Evolutionary conservation across 2,329 filamentous ascomycete species (phyloP), one percentile per base, ranked within the genome.

Genomic region (Neospermospora avenae): DNA sequence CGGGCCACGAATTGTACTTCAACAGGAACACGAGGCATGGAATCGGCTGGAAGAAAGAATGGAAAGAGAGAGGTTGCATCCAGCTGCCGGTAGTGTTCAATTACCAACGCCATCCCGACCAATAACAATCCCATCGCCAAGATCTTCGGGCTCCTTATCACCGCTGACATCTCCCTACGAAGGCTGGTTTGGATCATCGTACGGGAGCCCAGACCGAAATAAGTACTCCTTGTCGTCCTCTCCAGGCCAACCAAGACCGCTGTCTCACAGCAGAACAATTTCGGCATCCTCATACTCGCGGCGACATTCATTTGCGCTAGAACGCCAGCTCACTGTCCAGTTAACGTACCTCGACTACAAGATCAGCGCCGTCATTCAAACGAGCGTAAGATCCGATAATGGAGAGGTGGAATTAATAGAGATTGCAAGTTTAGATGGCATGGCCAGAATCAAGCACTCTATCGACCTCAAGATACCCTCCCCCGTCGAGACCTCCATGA

Each of bases 21-120:
- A 55, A 35, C 22, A 62, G n/a, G 67, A 68, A 45, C 59, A 67
- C 5, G 63, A 61, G n/a, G 64, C 60, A 18, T 68, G 67, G 67
- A 61, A 67, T 24, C 20, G 55, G 54, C 24, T 68, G 11, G 64
- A 62, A 53, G 60, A 62, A 35, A 59, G 64, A n/a, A 67, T 67
- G 34, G 64, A 67, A 55, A 48, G 62, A 37, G 64, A 67, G 55
- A 67, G 64, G 11, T 34, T 67, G 24, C 67, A 66, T 57, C 66
- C 64, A 4, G 41, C 42, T 37, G 31, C 25, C 14, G 41, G 31
- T 48, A 46, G n/a, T 8, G 25, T 39, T 31, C 28, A 44, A 24
- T 18, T 42, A 37, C 18, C 42, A 18, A 24, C 10, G 5, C 11
- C 54, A 16, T 25, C 54, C 10, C 31, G 41, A n/a, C 62, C 61